phyloP scores from a whole-genome alignment of 1,284 basidiomycete species.

The Kalmanozyma brasiliensis region DNA sequence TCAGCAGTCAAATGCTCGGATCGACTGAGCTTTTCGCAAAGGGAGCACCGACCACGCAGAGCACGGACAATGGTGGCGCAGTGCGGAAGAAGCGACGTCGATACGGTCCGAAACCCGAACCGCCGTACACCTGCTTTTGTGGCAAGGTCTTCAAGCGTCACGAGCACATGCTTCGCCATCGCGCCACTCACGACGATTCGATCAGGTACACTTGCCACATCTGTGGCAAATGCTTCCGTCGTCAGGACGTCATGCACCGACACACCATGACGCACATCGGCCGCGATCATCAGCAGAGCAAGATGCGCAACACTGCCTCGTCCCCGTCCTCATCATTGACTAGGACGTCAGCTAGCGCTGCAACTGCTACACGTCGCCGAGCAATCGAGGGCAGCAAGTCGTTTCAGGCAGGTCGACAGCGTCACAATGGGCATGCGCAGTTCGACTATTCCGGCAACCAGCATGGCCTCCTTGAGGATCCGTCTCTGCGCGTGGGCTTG shows the following conservation, averaged over 20 bases:
- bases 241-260: slow-evolving; percentile 52
- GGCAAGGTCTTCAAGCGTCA: slow-evolving; percentile 51
- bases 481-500: slow-evolving; percentile 29
- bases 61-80: background rate
- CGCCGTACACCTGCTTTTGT: slow-evolving; percentile 46
- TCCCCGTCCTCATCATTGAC: slow-evolving; percentile 1
- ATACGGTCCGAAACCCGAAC: slow-evolving; percentile 43
- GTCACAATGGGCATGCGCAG: slow-evolving; percentile 11
- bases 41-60: background rate
- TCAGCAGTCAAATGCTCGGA: slow-evolving; percentile 2
- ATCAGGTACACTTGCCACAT: slow-evolving; percentile 50
- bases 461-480: slow-evolving; percentile 31
- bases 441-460: background rate
- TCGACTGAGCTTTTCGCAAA: slow-evolving; percentile 2
- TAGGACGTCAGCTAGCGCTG: background rate
- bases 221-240: slow-evolving; percentile 48
- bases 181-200: slow-evolving; percentile 45
- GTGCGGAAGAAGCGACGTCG: slow-evolving; percentile 39
- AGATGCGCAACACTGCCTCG: slow-evolving; percentile 29
- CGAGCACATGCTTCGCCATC: slow-evolving; percentile 51
- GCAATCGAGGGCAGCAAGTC: slow-evolving; percentile 1
- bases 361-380: background rate
- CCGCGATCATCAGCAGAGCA: slow-evolving; percentile 24
- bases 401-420: slow-evolving; percentile 1
- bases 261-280: slow-evolving; percentile 46